Evolutionary conservation across 2,329 filamentous ascomycete species (phyloP).

Genomic region (Pseudogymnoascus destructans): DNA sequence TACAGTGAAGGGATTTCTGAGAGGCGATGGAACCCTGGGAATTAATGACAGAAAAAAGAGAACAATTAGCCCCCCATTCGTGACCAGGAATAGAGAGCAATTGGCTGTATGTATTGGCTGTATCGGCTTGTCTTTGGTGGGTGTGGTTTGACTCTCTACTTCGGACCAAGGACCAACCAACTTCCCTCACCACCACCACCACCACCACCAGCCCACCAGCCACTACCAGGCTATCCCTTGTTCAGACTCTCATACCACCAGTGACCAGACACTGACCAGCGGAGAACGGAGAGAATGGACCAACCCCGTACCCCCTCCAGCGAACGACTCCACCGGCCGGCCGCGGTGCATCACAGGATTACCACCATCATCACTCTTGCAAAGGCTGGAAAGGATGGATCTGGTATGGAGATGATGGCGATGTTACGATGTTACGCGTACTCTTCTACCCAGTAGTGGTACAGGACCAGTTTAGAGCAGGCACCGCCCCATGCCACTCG

Average conservation of each 20-base stretch:
- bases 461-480: not conserved
- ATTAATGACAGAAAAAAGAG: slow-evolving; percentile 6
- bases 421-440: not conserved
- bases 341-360: slow-evolving; percentile 3
- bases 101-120: not conserved
- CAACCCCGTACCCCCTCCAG: not conserved
- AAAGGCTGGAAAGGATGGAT: slow-evolving; percentile 2
- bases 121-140: not conserved
- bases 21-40: slow-evolving; percentile 7
- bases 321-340: not conserved
- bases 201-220: slow-evolving; percentile 1
- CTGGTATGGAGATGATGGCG: not conserved
- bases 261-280: not conserved
- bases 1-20: slow-evolving; percentile 3
- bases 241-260: not conserved
- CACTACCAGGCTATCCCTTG: slow-evolving; percentile 4
- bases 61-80: slow-evolving; percentile 7
- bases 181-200: slow-evolving; percentile 3
- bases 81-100: not conserved
- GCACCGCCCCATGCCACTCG: not conserved
- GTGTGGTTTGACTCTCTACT: not conserved
- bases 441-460: not conserved
- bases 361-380: not conserved
- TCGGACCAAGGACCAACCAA: slow-evolving; percentile 6
- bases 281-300: not conserved